Base-by-base conservation (phyloP, 495 filamentous ascomycete genomes). In the Penicillium roqueforti region DNA sequence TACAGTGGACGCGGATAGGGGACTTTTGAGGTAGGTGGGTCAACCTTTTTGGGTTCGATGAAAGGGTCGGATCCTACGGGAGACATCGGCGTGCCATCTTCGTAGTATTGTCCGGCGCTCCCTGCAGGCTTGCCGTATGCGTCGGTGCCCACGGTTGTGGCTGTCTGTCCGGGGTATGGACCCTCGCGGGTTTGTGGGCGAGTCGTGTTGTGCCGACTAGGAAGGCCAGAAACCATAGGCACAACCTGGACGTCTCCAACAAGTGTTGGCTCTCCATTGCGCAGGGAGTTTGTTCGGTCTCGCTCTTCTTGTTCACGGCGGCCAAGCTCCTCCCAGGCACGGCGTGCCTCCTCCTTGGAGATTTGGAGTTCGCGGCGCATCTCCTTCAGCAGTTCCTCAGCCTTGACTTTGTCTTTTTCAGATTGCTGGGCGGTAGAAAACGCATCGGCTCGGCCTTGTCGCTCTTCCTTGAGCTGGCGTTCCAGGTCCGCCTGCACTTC, bases 241-340 rank as follows among this genome's bases (percentile, higher is more conserved):
- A 97, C 87, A n/a, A 98, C 93, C 62, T 97, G 91, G 20, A 97
- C 91, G 16, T 92, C 95, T 40, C 92, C 91, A 11, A 98, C 89
- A 20, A 92, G 69, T 1, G 90, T 95, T 14, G 92, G 87, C 51
- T 88, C 83, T n/a, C 93, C 95, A 41, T 89, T 86, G 64, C 91
- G 83, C 14, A 98, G 79, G 29, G 86, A 88, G 51, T 81, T 79
- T 7, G 88, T 95, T n/a, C 89, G 76, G 51, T 97, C 92, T n/a
- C 95, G 81, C 68, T 97, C 92, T 68, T 95, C 91, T 60, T 96
- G 91, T 68, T 97, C 95, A 42, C 92, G 83, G 40, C 93, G 82
- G 18, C 93, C 93, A 2, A 98, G 82, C 63, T 98, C 93, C 64
- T 98, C 93, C 93, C 93, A 98, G 2, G 93, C 93, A 47, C 93